Conservation (phyloP, 73 alveolate species). For the Paramecium caudatum region DNA sequence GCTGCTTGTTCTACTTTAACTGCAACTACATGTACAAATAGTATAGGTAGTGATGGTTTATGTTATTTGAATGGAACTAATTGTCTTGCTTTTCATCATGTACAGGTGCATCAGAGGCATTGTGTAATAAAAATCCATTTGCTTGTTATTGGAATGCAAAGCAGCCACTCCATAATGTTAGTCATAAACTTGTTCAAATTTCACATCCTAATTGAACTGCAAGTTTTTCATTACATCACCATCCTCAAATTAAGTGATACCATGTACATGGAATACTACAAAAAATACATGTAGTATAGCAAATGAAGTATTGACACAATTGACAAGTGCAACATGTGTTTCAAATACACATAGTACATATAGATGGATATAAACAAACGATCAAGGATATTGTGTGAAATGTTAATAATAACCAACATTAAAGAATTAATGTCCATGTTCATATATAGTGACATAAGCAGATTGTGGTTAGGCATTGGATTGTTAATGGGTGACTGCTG, state of each 20-base stretch:
- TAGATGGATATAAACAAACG: neutral
- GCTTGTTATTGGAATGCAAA: neutral
- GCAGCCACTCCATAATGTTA: neutral
- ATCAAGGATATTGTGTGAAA: slow-evolving; percentile 1
- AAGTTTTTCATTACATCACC: neutral
- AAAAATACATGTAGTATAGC: neutral
- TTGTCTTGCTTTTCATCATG: neutral
- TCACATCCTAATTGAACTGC: neutral
- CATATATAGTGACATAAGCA: neutral
- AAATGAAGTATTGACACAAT: neutral
- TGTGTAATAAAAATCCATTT: neutral
- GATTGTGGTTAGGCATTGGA: neutral
- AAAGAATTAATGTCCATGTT: neutral
- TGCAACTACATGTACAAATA: neutral
- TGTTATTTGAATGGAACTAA: neutral
- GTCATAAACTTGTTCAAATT: neutral
- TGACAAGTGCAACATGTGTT: neutral
- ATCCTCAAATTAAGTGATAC: neutral
- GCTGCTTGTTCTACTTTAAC: neutral
- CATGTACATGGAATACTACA: neutral
- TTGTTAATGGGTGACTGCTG: neutral
- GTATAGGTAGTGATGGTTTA: slow-evolving; percentile 5
- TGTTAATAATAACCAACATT: neutral
- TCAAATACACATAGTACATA: slow-evolving; percentile 13
- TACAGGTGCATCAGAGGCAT: neutral